phyloP scores from a whole-genome alignment of 768 basidiomycete species.

The Mycena albidolilacea region DNA sequence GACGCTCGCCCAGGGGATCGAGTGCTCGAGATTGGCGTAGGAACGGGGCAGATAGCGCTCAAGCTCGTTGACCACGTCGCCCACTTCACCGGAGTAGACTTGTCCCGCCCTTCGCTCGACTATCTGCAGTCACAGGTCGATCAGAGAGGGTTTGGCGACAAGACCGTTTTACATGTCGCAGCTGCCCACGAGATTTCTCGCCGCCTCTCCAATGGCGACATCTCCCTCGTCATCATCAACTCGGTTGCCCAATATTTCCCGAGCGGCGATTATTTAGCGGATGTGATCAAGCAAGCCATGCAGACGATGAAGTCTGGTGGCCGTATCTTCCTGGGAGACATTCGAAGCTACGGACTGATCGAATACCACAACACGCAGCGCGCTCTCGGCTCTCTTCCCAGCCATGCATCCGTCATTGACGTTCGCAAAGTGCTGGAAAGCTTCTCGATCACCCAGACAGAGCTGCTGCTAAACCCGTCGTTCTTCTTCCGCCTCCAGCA shows the following conservation, averaged over 20 bases:
- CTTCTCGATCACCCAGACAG: conserved; percentile 18
- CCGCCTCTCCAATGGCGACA: conserved; percentile 9
- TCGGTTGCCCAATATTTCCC: conserved; percentile 13
- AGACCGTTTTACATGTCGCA: conserved; percentile 9
- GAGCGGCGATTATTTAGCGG: conserved; percentile 10
- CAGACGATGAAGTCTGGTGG: conserved; percentile 16
- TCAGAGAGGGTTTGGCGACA: conserved; percentile 14
- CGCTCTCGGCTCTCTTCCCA: conserved; percentile 13
- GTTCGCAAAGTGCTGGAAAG: conserved; percentile 9
- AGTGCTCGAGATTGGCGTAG: conserved; percentile 17
- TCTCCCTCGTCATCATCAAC: conserved; percentile 13
- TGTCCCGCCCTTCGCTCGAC: conserved; percentile 14
- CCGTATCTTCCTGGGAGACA: conserved; percentile 12
- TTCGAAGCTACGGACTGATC: conserved; percentile 14
- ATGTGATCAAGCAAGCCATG: conserved; percentile 12
- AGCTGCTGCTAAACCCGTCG: conserved; percentile 11
- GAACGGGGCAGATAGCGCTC: conserved; percentile 13
- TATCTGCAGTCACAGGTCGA: conserved; percentile 17
- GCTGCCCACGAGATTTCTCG: conserved; percentile 13
- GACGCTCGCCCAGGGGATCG: conserved; percentile 10
- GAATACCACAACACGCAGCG: conserved; percentile 16
- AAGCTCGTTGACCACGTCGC: conserved; percentile 10
- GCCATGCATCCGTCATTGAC: conserved; percentile 12
- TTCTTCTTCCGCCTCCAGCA: conserved; percentile 10
- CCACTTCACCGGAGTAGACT: conserved; percentile 10